These are phyloP conservation scores for Tricharina praecox DNA, from an alignment of 495 filamentous ascomycete genomes.

Conservation along the genomic window DNA sequence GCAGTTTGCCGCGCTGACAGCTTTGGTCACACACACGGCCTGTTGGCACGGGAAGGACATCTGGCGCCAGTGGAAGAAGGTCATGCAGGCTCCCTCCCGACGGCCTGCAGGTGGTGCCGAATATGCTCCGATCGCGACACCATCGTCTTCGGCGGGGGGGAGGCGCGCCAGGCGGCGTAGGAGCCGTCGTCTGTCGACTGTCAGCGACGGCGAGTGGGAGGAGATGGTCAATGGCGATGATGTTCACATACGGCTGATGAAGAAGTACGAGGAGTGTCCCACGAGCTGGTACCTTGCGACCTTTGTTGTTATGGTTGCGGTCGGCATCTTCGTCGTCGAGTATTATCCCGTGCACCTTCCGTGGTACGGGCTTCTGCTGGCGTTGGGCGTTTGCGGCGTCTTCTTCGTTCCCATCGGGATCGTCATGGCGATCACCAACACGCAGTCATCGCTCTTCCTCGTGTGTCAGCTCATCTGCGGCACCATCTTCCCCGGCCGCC, in stretches of 20 bases:
- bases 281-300: constrained; percentile 59
- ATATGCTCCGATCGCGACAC: not conserved
- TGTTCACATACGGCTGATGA: constrained; percentile 64
- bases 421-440: constrained; percentile 73
- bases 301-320: constrained; percentile 49
- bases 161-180: not conserved
- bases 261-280: constrained; percentile 55
- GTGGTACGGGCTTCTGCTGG: constrained; percentile 63
- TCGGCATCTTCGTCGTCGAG: constrained; percentile 72
- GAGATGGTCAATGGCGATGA: constrained; percentile 50
- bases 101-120: not conserved
- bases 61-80: constrained; percentile 41
- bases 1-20: constrained; percentile 61
- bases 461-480: constrained; percentile 73
- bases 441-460: constrained; percentile 63
- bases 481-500: constrained; percentile 58
- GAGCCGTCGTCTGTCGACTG: constrained; percentile 10
- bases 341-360: constrained; percentile 59
- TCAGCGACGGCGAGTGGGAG: constrained; percentile 30
- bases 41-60: constrained; percentile 65
- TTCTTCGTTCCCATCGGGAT: constrained; percentile 69
- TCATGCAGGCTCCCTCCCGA: not conserved
- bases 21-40: constrained; percentile 51
- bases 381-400: constrained; percentile 51
- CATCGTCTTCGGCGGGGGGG: not conserved